A percentile compares a stretch with the other conserved stretches of the same genome.
phyloP scores from a whole-genome alignment of 2,329 filamentous ascomycete genomes.

The Epichloe sp. region DNA sequence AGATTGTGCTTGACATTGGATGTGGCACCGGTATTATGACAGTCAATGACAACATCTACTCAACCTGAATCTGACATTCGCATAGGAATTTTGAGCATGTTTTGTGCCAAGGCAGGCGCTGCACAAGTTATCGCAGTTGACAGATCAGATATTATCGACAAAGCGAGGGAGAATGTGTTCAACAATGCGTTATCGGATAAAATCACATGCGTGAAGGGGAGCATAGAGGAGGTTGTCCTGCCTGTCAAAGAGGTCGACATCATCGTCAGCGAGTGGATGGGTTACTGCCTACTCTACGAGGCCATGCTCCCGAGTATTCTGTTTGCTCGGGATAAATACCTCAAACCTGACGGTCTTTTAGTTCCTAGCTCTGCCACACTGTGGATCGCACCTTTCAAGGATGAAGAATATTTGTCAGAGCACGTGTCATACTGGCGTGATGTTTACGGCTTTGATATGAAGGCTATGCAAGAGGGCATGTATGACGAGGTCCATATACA shows the following conservation, averaged over 20 bases:
- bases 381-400: constrained; percentile 67
- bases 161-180: constrained; percentile 73
- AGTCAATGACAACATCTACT: background rate
- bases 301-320: constrained; percentile 92
- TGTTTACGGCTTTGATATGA: constrained; percentile 93
- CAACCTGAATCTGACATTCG: constrained; percentile 7
- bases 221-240: constrained; percentile 73
- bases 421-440: constrained; percentile 78
- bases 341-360: constrained; percentile 67
- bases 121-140: constrained; percentile 81
- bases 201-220: constrained; percentile 71
- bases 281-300: constrained; percentile 84
- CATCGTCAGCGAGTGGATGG: constrained; percentile 98
- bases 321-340: constrained; percentile 75
- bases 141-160: constrained; percentile 79
- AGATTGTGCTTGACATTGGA: constrained; percentile 81
- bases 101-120: constrained; percentile 83
- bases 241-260: constrained; percentile 78
- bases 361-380: constrained; percentile 77
- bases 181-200: constrained; percentile 61
- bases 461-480: constrained; percentile 72
- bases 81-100: constrained; percentile 76
- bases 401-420: constrained; percentile 64
- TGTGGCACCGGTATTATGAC: constrained; percentile 51
- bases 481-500: constrained; percentile 73